Conservation (phyloP, 2,329 filamentous ascomycete genomes). For the Xylaria sp. region DNA sequence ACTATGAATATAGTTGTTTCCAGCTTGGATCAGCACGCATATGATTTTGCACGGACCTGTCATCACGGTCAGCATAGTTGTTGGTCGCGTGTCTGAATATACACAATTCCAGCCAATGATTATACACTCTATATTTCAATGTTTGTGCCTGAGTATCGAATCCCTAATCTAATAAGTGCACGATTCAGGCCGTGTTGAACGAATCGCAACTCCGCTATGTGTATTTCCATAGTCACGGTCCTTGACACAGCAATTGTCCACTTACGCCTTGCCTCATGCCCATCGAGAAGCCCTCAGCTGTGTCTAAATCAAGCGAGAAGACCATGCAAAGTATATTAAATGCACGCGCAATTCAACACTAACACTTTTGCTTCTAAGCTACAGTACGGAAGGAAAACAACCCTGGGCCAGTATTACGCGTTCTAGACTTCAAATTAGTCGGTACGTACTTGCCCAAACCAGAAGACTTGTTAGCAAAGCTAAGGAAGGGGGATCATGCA, state of each 20-base stretch:
- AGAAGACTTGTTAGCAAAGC: too few relatives aligned
- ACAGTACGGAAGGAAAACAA: neutral
- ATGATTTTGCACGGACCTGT: slow-evolving; percentile 10
- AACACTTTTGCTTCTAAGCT: neutral
- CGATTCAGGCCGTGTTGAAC: neutral
- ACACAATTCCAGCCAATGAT: slow-evolving; percentile 13
- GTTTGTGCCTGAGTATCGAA: neutral
- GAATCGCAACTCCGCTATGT: neutral
- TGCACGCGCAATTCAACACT: neutral
- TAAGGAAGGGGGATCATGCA: too few relatives aligned
- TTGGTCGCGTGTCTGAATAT: slow-evolving; percentile 26
- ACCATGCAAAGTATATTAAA: neutral
- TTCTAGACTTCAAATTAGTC: too few relatives aligned
- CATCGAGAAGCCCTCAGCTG: neutral
- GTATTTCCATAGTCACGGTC: neutral
- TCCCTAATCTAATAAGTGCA: neutral
- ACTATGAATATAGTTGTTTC: slow-evolving; percentile 19
- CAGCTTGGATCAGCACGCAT: slow-evolving; percentile 20
- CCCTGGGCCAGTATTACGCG: too few relatives aligned
- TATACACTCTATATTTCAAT: neutral
- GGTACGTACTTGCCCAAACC: too few relatives aligned
- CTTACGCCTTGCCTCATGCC: neutral
- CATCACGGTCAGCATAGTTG: slow-evolving; percentile 9
- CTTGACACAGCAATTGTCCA: neutral
- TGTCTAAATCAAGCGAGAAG: neutral